phyloP scores from a whole-genome alignment of 2,329 filamentous ascomycete species.

The Zelopaecilomyces penicillatus region DNA sequence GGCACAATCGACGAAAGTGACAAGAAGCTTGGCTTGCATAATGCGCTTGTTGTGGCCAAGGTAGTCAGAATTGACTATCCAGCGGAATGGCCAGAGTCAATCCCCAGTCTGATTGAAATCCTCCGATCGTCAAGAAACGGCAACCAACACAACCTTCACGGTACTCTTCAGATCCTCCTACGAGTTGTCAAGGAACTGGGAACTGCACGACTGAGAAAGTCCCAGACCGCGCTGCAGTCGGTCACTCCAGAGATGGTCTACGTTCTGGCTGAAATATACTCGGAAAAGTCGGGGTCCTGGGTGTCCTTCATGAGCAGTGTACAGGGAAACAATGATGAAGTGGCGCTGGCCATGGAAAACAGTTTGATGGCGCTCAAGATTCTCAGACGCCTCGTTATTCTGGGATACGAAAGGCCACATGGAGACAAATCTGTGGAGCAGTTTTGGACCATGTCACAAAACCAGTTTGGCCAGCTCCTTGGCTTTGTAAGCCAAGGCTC shows the following conservation, averaged over 20 bases:
- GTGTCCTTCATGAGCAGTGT: constrained; percentile 48
- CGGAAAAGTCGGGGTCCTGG: constrained; percentile 65
- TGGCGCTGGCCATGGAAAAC: constrained; percentile 60
- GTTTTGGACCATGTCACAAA: constrained; percentile 73
- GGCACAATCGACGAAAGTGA: constrained; percentile 72
- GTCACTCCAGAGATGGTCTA: constrained; percentile 79
- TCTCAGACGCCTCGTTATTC: constrained; percentile 67
- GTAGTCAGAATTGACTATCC: constrained; percentile 86
- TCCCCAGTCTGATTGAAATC: constrained; percentile 52
- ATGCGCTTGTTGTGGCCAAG: constrained; percentile 80
- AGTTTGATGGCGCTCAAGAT: constrained; percentile 73
- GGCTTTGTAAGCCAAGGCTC: constrained; percentile 50
- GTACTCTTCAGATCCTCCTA: constrained; percentile 68
- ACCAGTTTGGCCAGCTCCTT: constrained; percentile 71
- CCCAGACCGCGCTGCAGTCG: constrained; percentile 67
- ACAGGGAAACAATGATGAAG: constrained; percentile 49
- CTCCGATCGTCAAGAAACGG: constrained; percentile 46
- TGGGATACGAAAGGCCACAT: constrained; percentile 78
- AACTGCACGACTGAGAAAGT: constrained; percentile 66
- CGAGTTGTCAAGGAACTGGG: constrained; percentile 87
- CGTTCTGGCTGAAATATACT: constrained; percentile 69
- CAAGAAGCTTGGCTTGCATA: constrained; percentile 70
- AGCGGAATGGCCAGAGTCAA: constrained; percentile 65
- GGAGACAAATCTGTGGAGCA: constrained; percentile 65
- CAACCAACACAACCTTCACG: constrained; percentile 58